phyloP scores from a whole-genome alignment of 2,329 filamentous ascomycete species.

The Fusarium anthophilum region DNA sequence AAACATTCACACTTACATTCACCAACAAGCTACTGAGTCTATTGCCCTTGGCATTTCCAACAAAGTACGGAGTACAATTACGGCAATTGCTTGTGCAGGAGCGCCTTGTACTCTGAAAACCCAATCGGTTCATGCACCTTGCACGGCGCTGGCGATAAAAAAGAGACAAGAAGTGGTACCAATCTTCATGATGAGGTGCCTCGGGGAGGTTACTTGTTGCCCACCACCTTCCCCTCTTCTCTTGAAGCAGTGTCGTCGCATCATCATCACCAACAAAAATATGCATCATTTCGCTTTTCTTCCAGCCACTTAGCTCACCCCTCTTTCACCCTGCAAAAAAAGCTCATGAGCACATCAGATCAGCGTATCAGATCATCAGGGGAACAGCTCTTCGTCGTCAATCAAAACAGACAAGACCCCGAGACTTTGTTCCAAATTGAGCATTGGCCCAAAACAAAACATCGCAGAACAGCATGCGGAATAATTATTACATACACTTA shows the following conservation, averaged over 20 bases:
- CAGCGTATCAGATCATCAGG: constrained; percentile 16
- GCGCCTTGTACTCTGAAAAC: neutral
- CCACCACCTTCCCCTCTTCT: neutral
- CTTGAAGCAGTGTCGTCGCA: constrained; percentile 9
- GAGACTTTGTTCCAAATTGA: neutral
- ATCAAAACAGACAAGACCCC: neutral
- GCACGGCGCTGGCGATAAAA: neutral
- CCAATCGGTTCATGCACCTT: neutral
- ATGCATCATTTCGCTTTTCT: neutral
- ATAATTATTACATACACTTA: neutral
- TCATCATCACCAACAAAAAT: constrained; percentile 23
- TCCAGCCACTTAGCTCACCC: constrained; percentile 24
- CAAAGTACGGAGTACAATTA: neutral
- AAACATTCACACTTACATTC: neutral
- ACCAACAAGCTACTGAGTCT: neutral
- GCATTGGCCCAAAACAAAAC: neutral
- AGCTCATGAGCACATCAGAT: constrained; percentile 4
- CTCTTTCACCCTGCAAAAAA: neutral
- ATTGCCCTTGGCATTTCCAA: neutral
- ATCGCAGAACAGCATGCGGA: neutral
- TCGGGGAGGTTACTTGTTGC: neutral
- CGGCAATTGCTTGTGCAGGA: neutral
- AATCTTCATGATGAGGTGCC: neutral
- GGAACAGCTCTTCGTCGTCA: neutral
- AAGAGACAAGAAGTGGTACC: neutral